Base-by-base conservation (phyloP, 371 early-diverging fungal genomes). In the Ordospora pajunii region DNA sequence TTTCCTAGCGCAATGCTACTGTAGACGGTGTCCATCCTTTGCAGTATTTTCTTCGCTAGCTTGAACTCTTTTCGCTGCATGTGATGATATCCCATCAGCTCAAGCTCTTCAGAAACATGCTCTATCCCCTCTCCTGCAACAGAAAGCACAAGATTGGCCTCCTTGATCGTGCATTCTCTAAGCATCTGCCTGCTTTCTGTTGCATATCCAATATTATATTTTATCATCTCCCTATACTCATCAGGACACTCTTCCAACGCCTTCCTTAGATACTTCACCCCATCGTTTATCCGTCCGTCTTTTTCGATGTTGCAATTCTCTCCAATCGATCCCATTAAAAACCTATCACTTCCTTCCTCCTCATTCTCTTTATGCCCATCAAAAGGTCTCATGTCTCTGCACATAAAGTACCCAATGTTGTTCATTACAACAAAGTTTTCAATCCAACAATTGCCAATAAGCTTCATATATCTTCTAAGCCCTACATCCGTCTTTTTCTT, bases 351-450 rank as follows among this genome's bases (percentile, higher is more conserved):
- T 25, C 58, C 58, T 11, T 58, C 58, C 40, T 58, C 58, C 37
- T 58, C 58, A 14, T 10, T 10, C 14, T 58, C 37, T n/a, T 58
- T 40, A 14, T 10, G 6, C 14, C 40, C 14, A 14, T 58, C 58
- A 58, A 58, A 58, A 37, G 58, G 58, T 25, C 58, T 58, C 6
- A 58, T 14, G 37, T 25, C 3, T 14, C 58, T 58, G 37, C 58
- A 58, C 25, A 58, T 7, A 19, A 44, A 71, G 22, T 71, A 71
- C 45, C 54, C 62, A 7, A 71, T 27, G 27, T 71, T 71, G 11
- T 71, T 71, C 42, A 51, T 54, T 11, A 63, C 51, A 22, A 62
- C 62, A 58, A 58, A 51, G 9, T 58, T 71, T 17, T 71, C 72
- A 11, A 71, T 40, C 46, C 45, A 58, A 22, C 48, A 22, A 49